These are phyloP conservation scores for Naganishia sp. DNA, from an alignment of 1,284 basidiomycete species.

Conservation along the genomic window DNA sequence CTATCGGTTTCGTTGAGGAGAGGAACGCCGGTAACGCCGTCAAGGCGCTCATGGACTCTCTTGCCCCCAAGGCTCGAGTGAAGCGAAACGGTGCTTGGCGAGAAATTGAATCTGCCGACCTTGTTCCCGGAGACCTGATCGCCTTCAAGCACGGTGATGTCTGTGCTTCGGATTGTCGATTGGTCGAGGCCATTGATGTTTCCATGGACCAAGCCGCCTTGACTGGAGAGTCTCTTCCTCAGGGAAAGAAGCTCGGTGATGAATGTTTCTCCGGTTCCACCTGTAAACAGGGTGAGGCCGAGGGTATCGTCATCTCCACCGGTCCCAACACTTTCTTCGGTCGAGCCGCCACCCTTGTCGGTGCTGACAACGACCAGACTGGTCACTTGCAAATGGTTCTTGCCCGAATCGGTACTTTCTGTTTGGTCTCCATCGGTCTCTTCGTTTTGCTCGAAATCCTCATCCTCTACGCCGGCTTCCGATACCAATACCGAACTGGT, in stretches of 20 bases:
- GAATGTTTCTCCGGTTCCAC: slow-evolving; percentile 98
- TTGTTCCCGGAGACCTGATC: slow-evolving; percentile 92
- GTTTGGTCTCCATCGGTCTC: slow-evolving; percentile 86
- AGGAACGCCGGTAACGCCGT: slow-evolving; percentile 95
- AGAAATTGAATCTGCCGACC: slow-evolving; percentile 82
- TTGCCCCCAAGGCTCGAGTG: slow-evolving; percentile 93
- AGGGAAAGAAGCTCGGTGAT: slow-evolving; percentile 85
- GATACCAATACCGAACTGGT: slow-evolving; percentile 86
- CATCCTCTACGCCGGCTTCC: slow-evolving; percentile 83
- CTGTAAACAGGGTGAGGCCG: slow-evolving; percentile 95
- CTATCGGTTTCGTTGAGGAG: slow-evolving; percentile 98
- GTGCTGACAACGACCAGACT: slow-evolving; percentile 91
- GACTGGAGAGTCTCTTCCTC: slow-evolving; percentile 92
- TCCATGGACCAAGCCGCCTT: slow-evolving; percentile 96
- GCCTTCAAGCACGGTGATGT: slow-evolving; percentile 98
- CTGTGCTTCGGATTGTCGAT: slow-evolving; percentile 91
- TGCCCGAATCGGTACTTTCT: slow-evolving; percentile 93
- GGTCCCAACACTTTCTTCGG: slow-evolving; percentile 96
- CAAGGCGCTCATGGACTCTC: slow-evolving; percentile 98
- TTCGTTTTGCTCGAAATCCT: slow-evolving; percentile 89
- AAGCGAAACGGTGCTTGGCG: slow-evolving; percentile 78
- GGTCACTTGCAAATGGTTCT: slow-evolving; percentile 98
- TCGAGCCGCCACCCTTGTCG: slow-evolving; percentile 91
- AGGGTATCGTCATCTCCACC: slow-evolving; percentile 94
- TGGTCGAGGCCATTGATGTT: slow-evolving; percentile 90